phyloP scores from a whole-genome alignment of 2,329 filamentous ascomycete species.

The Xenosphaeropsis pyriputrescens region DNA sequence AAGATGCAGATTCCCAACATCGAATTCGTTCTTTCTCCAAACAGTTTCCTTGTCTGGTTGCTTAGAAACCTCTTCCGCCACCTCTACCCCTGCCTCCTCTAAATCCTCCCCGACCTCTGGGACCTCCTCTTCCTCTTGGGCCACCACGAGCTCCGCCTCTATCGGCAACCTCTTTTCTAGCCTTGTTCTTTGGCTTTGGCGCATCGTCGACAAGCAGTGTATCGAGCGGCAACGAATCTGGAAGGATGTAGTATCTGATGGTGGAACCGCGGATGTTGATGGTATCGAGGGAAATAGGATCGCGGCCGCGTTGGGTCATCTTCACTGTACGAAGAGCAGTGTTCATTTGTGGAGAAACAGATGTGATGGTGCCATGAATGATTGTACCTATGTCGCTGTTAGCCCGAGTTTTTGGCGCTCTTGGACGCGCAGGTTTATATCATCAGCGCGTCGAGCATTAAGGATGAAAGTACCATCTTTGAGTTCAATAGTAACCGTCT shows the following conservation, averaged over 20 bases:
- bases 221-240: slow-evolving; percentile 87
- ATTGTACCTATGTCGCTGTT: slow-evolving; percentile 56
- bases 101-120: slow-evolving; percentile 31
- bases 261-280: slow-evolving; percentile 96
- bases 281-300: slow-evolving; percentile 76
- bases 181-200: slow-evolving; percentile 99
- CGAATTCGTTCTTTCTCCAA: too few species aligned
- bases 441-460: too few species aligned
- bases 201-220: slow-evolving; percentile 92
- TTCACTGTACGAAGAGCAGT: slow-evolving; percentile 90
- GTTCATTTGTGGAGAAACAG: slow-evolving; percentile 97
- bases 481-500: slow-evolving; percentile 95
- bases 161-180: slow-evolving; percentile 69
- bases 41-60: neutral
- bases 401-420: too few species aligned
- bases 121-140: slow-evolving; percentile 27
- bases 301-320: slow-evolving; percentile 83
- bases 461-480: slow-evolving; percentile 63
- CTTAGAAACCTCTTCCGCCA: slow-evolving; percentile 22
- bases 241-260: slow-evolving; percentile 92
- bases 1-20: too few species aligned
- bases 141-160: slow-evolving; percentile 37
- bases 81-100: slow-evolving; percentile 34
- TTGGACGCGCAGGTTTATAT: too few species aligned
- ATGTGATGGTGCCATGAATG: slow-evolving; percentile 90